These are phyloP conservation scores for Wickerhamiella kurtzmanii DNA, from an alignment of 805 yeast genomes.

Conservation along the genomic window DNA sequence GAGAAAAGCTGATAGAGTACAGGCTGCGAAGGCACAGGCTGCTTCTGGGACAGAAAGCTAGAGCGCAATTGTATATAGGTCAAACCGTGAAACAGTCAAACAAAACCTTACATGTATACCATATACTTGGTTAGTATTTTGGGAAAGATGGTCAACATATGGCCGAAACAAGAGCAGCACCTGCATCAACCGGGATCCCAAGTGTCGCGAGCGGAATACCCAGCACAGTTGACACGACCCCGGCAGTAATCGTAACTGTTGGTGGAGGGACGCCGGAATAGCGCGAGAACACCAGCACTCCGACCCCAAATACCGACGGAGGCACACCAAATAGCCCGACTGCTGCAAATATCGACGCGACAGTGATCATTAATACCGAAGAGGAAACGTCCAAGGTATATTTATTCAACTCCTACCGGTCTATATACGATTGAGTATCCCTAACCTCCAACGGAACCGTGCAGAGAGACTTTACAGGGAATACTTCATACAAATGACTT, in stretches of 20 bases:
- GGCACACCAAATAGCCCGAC: background rate
- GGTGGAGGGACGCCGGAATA: background rate
- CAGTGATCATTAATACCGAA: background rate
- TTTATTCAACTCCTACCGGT: background rate
- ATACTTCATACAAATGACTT: too few relatives aligned
- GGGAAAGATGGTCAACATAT: too few relatives aligned
- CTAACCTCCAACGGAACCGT: too few relatives aligned
- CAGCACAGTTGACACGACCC: background rate
- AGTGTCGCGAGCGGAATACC: background rate
- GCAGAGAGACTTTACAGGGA: too few relatives aligned
- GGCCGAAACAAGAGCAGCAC: background rate
- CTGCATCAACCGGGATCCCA: background rate
- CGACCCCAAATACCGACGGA: background rate
- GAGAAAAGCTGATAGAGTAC: too few relatives aligned
- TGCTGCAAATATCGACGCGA: background rate
- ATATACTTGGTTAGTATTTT: too few relatives aligned
- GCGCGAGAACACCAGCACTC: background rate
- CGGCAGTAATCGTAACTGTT: background rate
- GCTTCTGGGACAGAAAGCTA: too few relatives aligned
- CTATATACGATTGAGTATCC: too few relatives aligned
- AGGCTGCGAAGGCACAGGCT: too few relatives aligned
- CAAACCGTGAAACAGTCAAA: too few relatives aligned
- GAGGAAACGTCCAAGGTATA: background rate
- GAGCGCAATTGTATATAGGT: too few relatives aligned
- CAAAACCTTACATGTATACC: too few relatives aligned